A percentile compares a stretch with the other conserved stretches of the same genome.
phyloP scores from a whole-genome alignment of 768 basidiomycete genomes.

The Tylopilus sp. region DNA sequence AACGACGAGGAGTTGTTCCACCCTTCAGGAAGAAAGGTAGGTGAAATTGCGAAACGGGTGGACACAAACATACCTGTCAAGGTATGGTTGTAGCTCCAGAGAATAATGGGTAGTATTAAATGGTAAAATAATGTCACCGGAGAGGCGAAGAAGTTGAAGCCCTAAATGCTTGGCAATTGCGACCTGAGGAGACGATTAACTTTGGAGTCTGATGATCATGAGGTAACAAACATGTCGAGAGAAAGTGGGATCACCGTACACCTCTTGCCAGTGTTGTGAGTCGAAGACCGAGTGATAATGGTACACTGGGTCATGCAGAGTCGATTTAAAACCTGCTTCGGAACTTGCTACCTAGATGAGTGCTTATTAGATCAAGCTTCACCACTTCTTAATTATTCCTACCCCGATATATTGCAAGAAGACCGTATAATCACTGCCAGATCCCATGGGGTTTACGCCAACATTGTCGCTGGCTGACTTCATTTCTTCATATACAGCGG shows the following conservation, averaged over 20 bases:
- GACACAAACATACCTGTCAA: slow-evolving; percentile 44
- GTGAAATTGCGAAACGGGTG: slow-evolving; percentile 14
- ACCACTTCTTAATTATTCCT: slow-evolving; percentile 17
- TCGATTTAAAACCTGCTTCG: slow-evolving; percentile 29
- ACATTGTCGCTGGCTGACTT: slow-evolving; percentile 29
- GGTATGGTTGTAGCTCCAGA: slow-evolving; percentile 59
- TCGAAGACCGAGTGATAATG: slow-evolving; percentile 81
- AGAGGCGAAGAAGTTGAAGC: slow-evolving; percentile 56
- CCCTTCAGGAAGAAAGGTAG: slow-evolving; percentile 19
- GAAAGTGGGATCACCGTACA: slow-evolving; percentile 76
- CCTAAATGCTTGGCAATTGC: slow-evolving; percentile 69
- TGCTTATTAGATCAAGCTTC: slow-evolving; percentile 2
- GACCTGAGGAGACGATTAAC: slow-evolving; percentile 37
- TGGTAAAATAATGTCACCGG: slow-evolving; percentile 63
- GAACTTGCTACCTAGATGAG: slow-evolving; percentile 33
- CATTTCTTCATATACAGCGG: slow-evolving; percentile 24
- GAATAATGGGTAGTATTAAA: slow-evolving; percentile 78
- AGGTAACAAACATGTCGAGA: slow-evolving; percentile 55
- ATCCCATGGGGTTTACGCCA: slow-evolving; percentile 64
- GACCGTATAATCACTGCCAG: slow-evolving; percentile 88
- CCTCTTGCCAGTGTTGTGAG: slow-evolving; percentile 65
- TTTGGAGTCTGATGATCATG: neutral
- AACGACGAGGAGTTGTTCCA: slow-evolving; percentile 23
- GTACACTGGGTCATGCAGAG: slow-evolving; percentile 58
- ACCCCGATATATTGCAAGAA: slow-evolving; percentile 82